These are phyloP conservation scores for Linum lewisii DNA, from an alignment of 345 rosid species.

Conservation along the genomic window DNA sequence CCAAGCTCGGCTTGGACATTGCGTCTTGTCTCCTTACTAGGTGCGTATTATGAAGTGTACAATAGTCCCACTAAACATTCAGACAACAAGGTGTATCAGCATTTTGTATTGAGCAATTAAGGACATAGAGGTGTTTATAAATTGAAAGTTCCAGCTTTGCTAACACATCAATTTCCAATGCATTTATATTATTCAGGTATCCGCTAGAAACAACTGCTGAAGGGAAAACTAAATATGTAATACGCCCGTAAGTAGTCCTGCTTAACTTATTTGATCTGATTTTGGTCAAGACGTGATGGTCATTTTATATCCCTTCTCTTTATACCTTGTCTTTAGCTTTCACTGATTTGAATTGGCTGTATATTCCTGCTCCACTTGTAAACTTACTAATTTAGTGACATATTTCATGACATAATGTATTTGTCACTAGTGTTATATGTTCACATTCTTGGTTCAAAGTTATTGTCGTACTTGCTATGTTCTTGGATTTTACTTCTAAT, in stretches of 20 bases:
- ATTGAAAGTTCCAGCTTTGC: background rate
- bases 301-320: background rate
- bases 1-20: constrained; percentile 70
- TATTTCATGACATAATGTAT: too few species aligned
- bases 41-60: constrained; percentile 24
- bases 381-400: background rate
- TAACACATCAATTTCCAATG: background rate
- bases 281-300: constrained; percentile 2
- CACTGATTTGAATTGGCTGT: too few species aligned
- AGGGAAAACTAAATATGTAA: constrained; percentile 82
- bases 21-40: constrained; percentile 90
- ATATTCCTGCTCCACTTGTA: background rate
- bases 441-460: too few species aligned
- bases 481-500: background rate
- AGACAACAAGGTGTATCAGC: background rate
- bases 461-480: background rate
- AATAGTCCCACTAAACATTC: background rate
- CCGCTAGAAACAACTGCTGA: constrained; percentile 65
- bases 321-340: too few species aligned
- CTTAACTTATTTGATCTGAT: constrained; percentile 1
- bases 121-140: background rate
- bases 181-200: constrained; percentile 47
- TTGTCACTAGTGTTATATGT: too few species aligned
- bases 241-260: constrained; percentile 70
- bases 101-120: background rate